Evolutionary conservation across 805 yeast genomes (phyloP).

Genomic region (Saccharomyces eubayanus): DNA sequence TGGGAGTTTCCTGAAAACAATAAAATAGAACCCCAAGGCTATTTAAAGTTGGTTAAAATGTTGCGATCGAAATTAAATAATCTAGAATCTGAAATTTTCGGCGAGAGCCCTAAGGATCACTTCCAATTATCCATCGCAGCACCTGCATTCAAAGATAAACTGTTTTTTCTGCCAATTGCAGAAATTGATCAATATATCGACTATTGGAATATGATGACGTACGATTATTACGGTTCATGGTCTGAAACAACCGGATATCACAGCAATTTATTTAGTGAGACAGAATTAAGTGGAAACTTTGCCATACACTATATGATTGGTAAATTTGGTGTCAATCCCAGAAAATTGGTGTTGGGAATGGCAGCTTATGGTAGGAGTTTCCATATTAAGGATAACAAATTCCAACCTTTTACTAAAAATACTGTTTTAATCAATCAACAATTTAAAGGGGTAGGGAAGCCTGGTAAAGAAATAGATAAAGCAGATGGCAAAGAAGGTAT

Average conservation of each 20-base stretch:
- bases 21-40: constrained; percentile 36
- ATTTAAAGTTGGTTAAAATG: constrained; percentile 36
- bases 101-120: constrained; percentile 9
- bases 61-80: constrained; percentile 36
- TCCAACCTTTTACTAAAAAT: neutral
- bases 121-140: constrained; percentile 64
- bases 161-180: constrained; percentile 36
- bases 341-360: constrained; percentile 70
- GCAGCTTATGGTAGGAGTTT: constrained; percentile 74
- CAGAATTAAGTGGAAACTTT: constrained; percentile 39
- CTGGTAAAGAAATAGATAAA: constrained; percentile 5
- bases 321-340: constrained; percentile 34
- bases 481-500: constrained; percentile 43
- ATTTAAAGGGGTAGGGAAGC: constrained; percentile 39
- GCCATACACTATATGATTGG: constrained; percentile 40
- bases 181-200: constrained; percentile 53
- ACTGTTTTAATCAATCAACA: constrained; percentile 27
- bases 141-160: constrained; percentile 52
- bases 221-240: constrained; percentile 83
- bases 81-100: constrained; percentile 29
- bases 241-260: constrained; percentile 54
- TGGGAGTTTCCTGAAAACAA: constrained; percentile 76
- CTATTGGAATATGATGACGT: constrained; percentile 85
- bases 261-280: constrained; percentile 46
- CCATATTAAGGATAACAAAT: constrained; percentile 32